Conservation (phyloP, 2,329 filamentous ascomycete species). For the Colletotrichum ledebouriae region DNA sequence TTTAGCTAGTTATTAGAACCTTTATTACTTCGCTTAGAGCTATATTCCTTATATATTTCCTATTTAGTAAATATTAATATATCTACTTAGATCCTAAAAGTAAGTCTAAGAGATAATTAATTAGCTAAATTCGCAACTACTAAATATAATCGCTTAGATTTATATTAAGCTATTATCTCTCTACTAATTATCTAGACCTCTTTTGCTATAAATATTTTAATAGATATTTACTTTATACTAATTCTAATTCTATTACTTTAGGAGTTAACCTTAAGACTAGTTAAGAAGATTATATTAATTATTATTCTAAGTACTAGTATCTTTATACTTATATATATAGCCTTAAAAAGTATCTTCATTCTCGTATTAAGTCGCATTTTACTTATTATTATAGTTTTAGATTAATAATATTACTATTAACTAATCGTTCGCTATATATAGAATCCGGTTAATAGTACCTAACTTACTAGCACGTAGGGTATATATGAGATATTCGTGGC, state of each 20-base stretch:
- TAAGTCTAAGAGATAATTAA: slow-evolving; percentile 48
- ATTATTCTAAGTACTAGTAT: slow-evolving; percentile 56
- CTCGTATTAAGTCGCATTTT: slow-evolving; percentile 47
- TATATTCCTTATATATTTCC: slow-evolving; percentile 65
- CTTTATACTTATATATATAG: slow-evolving; percentile 55
- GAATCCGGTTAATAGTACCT: slow-evolving; percentile 57
- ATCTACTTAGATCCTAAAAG: slow-evolving; percentile 70
- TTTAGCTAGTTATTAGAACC: slow-evolving; percentile 62
- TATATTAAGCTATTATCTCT: slow-evolving; percentile 64
- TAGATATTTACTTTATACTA: slow-evolving; percentile 70
- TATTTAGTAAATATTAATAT: slow-evolving; percentile 69
- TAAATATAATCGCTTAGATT: slow-evolving; percentile 50
- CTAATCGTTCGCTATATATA: slow-evolving; percentile 36
- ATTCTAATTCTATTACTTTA: slow-evolving; percentile 69
- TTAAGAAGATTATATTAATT: slow-evolving; percentile 55
- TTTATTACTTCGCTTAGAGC: slow-evolving; percentile 64
- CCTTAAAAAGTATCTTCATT: slow-evolving; percentile 55
- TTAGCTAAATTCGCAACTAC: background rate
- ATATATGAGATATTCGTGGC: slow-evolving; percentile 60
- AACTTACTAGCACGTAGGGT: slow-evolving; percentile 58
- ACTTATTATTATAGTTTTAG: background rate
- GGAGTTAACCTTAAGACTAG: slow-evolving; percentile 51
- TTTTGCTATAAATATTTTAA: slow-evolving; percentile 65
- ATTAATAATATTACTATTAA: background rate
- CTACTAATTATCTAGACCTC: slow-evolving; percentile 65